Evolutionary conservation across 495 filamentous ascomycete genomes (phyloP).

Genomic region (Aspergillus affinis): DNA sequence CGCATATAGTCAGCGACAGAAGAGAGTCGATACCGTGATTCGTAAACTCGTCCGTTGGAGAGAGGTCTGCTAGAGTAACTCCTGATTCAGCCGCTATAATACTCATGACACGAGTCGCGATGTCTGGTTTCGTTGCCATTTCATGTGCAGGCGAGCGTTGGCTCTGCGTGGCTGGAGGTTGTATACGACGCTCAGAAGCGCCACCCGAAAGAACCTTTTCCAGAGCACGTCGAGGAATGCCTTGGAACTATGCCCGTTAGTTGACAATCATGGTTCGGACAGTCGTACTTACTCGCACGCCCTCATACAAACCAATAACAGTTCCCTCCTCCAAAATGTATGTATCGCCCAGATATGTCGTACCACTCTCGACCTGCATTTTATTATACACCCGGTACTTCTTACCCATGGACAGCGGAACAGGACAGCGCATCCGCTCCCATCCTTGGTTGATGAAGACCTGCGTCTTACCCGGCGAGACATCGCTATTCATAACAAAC

Average conservation of each 20-base stretch:
- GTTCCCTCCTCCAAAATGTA: constrained; percentile 54
- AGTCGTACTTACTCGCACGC: constrained; percentile 51
- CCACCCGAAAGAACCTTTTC: not conserved
- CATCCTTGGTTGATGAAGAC: constrained; percentile 76
- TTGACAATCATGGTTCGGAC: constrained; percentile 18
- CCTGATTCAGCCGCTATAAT: constrained; percentile 63
- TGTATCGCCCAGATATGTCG: constrained; percentile 52
- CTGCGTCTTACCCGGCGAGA: constrained; percentile 62
- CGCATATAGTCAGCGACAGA: constrained; percentile 48
- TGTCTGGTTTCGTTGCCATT: constrained; percentile 24
- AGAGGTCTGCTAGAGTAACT: constrained; percentile 58
- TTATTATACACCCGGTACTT: constrained; percentile 71
- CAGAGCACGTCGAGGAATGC: not conserved
- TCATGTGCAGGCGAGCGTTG: constrained; percentile 55
- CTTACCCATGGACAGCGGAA: constrained; percentile 60
- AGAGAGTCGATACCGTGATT: constrained; percentile 56
- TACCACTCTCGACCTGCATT: constrained; percentile 52
- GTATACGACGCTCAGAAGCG: not conserved
- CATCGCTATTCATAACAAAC: constrained; percentile 78
- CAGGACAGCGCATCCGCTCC: constrained; percentile 69
- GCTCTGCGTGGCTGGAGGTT: not conserved
- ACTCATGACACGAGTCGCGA: constrained; percentile 48
- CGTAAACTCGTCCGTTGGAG: constrained; percentile 52
- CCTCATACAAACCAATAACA: constrained; percentile 66
- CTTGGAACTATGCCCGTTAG: constrained; percentile 56